These are phyloP conservation scores for Tremella mesenterica DNA, from an alignment of 768 basidiomycete genomes.

Conservation along the genomic window DNA sequence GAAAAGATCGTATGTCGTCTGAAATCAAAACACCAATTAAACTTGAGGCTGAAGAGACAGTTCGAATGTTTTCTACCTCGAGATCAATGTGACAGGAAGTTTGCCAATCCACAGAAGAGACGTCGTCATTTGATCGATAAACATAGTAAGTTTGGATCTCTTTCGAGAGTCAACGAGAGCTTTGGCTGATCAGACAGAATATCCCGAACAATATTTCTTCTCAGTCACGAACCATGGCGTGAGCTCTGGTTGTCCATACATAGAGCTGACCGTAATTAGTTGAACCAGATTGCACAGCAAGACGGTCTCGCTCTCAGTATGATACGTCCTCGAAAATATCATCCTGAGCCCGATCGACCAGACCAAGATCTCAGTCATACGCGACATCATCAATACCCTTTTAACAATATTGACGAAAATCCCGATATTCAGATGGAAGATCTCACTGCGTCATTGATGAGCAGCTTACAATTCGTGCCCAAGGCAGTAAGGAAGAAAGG, in stretches of 20 bases:
- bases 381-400: too few species aligned
- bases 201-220: slow-evolving; percentile 84
- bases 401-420: too few species aligned
- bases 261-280: slow-evolving; percentile 6
- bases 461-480: slow-evolving; percentile 30
- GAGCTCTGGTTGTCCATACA: slow-evolving; percentile 3
- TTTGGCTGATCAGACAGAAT: slow-evolving; percentile 47
- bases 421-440: slow-evolving; percentile 30
- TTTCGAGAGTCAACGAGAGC: not conserved
- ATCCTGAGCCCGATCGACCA: too few species aligned
- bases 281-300: slow-evolving; percentile 28
- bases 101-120: slow-evolving; percentile 64
- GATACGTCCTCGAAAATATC: slow-evolving; percentile 18
- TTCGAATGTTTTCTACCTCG: slow-evolving; percentile 66
- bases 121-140: slow-evolving; percentile 71
- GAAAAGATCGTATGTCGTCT: slow-evolving; percentile 67
- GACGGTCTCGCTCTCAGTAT: slow-evolving; percentile 29
- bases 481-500: slow-evolving; percentile 24
- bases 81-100: slow-evolving; percentile 52
- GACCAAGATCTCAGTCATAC: too few species aligned
- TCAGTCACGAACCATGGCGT: slow-evolving; percentile 78
- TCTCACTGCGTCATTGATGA: slow-evolving; percentile 13
- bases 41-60: slow-evolving; percentile 42
- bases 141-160: slow-evolving; percentile 47
- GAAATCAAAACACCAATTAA: not conserved